Percentiles rank a stretch among this genome's conserved stretches.
Evolutionary conservation across 768 basidiomycete genomes (phyloP).

Genomic region (Coprinopsis strossmayeri): DNA sequence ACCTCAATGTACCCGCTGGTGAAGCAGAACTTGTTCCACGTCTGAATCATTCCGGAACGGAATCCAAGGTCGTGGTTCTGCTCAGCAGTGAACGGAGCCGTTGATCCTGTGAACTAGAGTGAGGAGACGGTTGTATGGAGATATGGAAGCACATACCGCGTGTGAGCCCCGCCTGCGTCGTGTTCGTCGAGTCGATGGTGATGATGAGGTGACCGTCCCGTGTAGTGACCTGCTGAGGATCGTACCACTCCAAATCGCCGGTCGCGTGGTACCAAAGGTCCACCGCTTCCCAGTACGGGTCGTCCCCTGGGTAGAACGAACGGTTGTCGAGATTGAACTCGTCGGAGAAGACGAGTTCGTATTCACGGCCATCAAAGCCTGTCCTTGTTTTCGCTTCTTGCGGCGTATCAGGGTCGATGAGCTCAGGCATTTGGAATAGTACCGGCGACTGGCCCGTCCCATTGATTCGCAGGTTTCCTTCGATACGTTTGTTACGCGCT

Average conservation of each 20-base stretch:
- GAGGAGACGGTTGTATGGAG: neutral
- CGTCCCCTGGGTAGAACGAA: conserved; percentile 59
- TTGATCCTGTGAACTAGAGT: conserved; percentile 24
- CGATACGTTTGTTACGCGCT: conserved; percentile 36
- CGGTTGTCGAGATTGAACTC: conserved; percentile 67
- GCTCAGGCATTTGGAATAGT: conserved; percentile 42
- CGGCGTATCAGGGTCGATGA: conserved; percentile 74
- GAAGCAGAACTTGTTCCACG: conserved; percentile 91
- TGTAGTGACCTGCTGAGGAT: conserved; percentile 61
- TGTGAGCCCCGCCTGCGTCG: conserved; percentile 24
- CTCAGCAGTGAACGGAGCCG: conserved; percentile 37
- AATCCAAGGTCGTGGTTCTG: conserved; percentile 57
- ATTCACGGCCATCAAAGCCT: conserved; percentile 67
- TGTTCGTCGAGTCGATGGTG: conserved; percentile 47
- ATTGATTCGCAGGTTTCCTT: conserved; percentile 64
- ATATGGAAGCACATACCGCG: conserved; percentile 20
- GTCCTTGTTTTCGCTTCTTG: conserved; percentile 45
- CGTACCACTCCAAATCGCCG: conserved; percentile 71
- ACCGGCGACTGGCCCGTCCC: conserved; percentile 27
- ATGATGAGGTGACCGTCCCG: conserved; percentile 61
- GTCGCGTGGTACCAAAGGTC: conserved; percentile 72
- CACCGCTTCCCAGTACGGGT: conserved; percentile 66
- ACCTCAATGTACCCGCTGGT: conserved; percentile 77
- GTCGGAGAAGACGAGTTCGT: conserved; percentile 69
- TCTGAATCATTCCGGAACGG: conserved; percentile 75